These are phyloP conservation scores for Dictyostelium capitatum DNA, from an alignment of 78 protist genomes.

Conservation along the genomic window DNA sequence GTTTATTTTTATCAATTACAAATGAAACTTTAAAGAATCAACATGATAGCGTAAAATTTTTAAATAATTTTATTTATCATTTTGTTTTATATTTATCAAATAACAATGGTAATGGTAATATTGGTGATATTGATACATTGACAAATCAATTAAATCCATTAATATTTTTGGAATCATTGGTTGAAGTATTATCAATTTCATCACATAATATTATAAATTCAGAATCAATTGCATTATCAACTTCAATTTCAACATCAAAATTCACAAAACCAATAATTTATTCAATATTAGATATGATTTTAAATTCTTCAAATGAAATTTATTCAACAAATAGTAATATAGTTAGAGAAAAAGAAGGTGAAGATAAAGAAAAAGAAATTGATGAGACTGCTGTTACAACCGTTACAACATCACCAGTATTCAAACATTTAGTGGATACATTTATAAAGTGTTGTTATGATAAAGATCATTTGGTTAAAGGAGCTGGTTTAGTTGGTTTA, in stretches of 20 bases:
- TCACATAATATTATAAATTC: constrained; percentile 9
- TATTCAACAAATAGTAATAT: neutral
- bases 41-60: constrained; percentile 13
- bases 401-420: constrained; percentile 1
- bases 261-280: neutral
- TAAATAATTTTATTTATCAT: constrained; percentile 35
- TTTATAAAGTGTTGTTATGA: constrained; percentile 37
- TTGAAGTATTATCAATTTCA: constrained; percentile 23
- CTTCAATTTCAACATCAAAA: constrained; percentile 14
- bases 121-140: neutral
- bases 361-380: neutral
- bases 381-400: neutral
- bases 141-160: constrained; percentile 38
- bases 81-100: constrained; percentile 39
- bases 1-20: constrained; percentile 25
- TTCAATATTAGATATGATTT: neutral
- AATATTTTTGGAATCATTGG: constrained; percentile 25
- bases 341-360: neutral
- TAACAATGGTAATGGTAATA: neutral
- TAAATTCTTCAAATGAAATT: constrained; percentile 15
- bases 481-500: constrained; percentile 70
- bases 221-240: neutral
- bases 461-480: neutral
- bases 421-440: constrained; percentile 17
- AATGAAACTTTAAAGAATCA: constrained; percentile 16